Evolutionary conservation across 1,139 yeast genomes (phyloP).

Genomic region (Arxiozyma telluris): DNA sequence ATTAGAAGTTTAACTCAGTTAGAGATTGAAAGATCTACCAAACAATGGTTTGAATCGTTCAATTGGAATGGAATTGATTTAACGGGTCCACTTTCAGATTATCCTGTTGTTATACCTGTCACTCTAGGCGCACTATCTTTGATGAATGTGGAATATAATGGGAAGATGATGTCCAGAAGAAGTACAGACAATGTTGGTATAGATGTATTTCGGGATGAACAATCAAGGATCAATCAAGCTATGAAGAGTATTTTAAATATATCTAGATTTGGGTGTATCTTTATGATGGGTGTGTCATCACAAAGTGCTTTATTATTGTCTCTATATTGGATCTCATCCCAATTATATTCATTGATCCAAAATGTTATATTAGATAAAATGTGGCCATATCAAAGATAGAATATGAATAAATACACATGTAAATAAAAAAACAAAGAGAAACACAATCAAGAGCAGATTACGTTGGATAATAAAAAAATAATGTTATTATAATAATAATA

Average conservation of each 20-base stretch:
- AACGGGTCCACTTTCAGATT: conserved; percentile 22
- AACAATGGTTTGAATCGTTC: conserved; percentile 9
- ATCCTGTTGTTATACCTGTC: conserved; percentile 48
- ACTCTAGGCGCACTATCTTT: conserved; percentile 61
- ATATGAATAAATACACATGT: background rate
- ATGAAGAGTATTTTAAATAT: conserved; percentile 43
- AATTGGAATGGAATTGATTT: conserved; percentile 30
- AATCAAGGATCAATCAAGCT: conserved; percentile 28
- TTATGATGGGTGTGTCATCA: conserved; percentile 73
- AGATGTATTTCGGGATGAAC: conserved; percentile 16
- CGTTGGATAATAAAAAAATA: background rate
- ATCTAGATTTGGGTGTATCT: conserved; percentile 65
- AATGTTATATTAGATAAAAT: conserved; percentile 61
- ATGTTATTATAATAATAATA: background rate
- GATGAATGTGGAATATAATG: conserved; percentile 73
- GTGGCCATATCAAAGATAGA: conserved; percentile 39
- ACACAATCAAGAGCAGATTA: background rate
- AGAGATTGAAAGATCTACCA: conserved; percentile 18
- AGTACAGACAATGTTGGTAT: conserved; percentile 30
- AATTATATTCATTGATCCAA: conserved; percentile 63
- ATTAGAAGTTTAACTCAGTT: conserved; percentile 61
- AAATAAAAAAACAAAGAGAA: background rate
- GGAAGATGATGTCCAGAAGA: conserved; percentile 41
- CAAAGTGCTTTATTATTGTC: conserved; percentile 80
- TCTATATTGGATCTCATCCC: conserved; percentile 82